Percentiles rank a stretch among this genome's conserved stretches.
Conservation (phyloP, 2,329 filamentous ascomycete species). For the Coleophoma crateriformis region DNA sequence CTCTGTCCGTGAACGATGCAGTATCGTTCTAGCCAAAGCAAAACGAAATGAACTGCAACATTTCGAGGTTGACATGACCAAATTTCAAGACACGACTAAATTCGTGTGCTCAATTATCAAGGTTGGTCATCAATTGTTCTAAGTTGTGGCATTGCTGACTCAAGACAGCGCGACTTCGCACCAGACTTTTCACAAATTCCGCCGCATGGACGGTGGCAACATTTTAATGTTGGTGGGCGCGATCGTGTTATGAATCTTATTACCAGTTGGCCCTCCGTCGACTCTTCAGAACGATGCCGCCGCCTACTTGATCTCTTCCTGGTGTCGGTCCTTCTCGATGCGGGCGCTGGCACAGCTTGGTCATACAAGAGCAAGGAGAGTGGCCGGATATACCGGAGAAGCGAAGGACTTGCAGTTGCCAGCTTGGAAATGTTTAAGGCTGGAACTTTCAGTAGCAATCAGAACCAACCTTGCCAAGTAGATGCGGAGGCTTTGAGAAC, state of each 20-base stretch:
- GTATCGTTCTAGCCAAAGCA: constrained; percentile 58
- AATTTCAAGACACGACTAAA: constrained; percentile 60
- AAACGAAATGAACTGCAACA: constrained; percentile 62
- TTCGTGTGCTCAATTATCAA: constrained; percentile 73
- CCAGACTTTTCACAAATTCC: constrained; percentile 70
- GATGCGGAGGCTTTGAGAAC: constrained; percentile 75
- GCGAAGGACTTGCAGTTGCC: constrained; percentile 78
- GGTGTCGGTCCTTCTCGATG: constrained; percentile 76
- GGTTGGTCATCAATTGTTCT: constrained; percentile 35
- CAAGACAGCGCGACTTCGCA: constrained; percentile 58
- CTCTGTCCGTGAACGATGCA: constrained; percentile 72
- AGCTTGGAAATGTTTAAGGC: constrained; percentile 89
- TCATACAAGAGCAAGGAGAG: constrained; percentile 89
- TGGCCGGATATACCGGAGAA: constrained; percentile 74
- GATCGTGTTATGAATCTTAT: constrained; percentile 69
- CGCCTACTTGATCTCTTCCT: constrained; percentile 74
- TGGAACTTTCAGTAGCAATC: constrained; percentile 81
- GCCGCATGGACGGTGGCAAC: constrained; percentile 79
- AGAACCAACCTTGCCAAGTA: constrained; percentile 78
- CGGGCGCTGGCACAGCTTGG: constrained; percentile 87
- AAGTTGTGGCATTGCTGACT: constrained; percentile 3
- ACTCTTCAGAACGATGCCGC: constrained; percentile 68
- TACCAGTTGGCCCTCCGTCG: constrained; percentile 62
- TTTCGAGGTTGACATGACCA: constrained; percentile 65
- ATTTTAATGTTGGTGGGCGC: constrained; percentile 74